A percentile compares a stretch with the other conserved stretches of the same genome.
Conservation (phyloP, 1,284 basidiomycete genomes). For the Wolfiporia cocos region DNA sequence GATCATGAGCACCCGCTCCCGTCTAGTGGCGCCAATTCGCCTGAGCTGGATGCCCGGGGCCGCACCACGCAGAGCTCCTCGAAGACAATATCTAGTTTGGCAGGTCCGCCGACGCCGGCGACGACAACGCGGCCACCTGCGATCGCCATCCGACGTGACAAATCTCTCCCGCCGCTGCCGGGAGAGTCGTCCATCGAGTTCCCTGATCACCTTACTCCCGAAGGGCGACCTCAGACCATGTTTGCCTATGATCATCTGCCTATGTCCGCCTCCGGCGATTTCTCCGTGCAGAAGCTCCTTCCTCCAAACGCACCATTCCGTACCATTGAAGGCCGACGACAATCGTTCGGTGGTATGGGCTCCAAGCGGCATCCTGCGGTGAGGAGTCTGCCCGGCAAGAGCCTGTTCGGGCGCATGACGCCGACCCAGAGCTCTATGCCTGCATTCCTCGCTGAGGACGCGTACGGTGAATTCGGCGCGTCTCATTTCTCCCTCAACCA, state of each 20-base stretch:
- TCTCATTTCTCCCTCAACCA: slow-evolving; percentile 56
- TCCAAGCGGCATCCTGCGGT: slow-evolving; percentile 45
- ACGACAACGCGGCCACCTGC: slow-evolving; percentile 31
- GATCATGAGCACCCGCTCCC: slow-evolving; percentile 19
- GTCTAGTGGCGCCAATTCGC: slow-evolving; percentile 14
- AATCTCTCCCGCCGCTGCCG: slow-evolving; percentile 72
- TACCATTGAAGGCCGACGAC: slow-evolving; percentile 48
- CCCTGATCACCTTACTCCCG: slow-evolving; percentile 30
- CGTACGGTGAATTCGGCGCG: slow-evolving; percentile 62
- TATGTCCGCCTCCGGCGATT: slow-evolving; percentile 32
- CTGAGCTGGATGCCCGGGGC: slow-evolving; percentile 21
- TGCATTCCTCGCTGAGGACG: slow-evolving; percentile 28
- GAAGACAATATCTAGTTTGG: slow-evolving; percentile 21
- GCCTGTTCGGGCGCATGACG: slow-evolving; percentile 14
- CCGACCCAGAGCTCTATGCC: too few relatives aligned
- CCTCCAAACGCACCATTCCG: slow-evolving; percentile 64
- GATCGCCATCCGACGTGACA: slow-evolving; percentile 48
- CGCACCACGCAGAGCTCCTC: slow-evolving; percentile 23
- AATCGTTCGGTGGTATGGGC: slow-evolving; percentile 66
- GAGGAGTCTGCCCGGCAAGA: slow-evolving; percentile 38
- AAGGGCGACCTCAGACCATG: slow-evolving; percentile 58
- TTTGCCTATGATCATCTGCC: slow-evolving; percentile 53
- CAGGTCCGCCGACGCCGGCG: slow-evolving; percentile 26
- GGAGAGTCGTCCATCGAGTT: slow-evolving; percentile 38
- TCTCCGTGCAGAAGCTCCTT: slow-evolving; percentile 37